Percentiles rank a stretch among this genome's conserved stretches.
Evolutionary conservation across 352 stramenopile genomes (phyloP).

Genomic region (Blastocystis hominis): DNA sequence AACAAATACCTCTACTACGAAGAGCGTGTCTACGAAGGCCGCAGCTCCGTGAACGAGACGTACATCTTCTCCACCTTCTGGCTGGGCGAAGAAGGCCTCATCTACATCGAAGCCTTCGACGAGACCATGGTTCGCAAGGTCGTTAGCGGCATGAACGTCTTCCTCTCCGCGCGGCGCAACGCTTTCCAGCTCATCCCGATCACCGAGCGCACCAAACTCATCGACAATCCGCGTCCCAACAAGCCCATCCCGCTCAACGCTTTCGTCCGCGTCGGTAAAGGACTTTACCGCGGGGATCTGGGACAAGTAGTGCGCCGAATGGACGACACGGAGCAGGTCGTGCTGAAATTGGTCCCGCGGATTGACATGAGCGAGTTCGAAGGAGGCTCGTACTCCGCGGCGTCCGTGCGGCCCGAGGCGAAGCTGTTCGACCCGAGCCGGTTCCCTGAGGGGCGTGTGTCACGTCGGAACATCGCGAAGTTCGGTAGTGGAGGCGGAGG

Average conservation of each 20-base stretch:
- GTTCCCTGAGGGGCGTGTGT: slow-evolving; percentile 24
- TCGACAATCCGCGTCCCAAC: background rate
- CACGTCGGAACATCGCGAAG: slow-evolving; percentile 6
- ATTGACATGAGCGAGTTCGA: slow-evolving; percentile 54
- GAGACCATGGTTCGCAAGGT: slow-evolving; percentile 38
- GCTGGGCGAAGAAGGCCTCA: slow-evolving; percentile 10
- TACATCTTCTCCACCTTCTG: slow-evolving; percentile 39
- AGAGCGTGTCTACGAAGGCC: background rate
- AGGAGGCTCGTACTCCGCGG: slow-evolving; percentile 3
- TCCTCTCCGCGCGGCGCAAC: slow-evolving; percentile 23
- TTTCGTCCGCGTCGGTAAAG: slow-evolving; percentile 56
- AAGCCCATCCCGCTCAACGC: slow-evolving; percentile 12
- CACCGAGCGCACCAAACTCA: background rate
- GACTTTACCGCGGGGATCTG: slow-evolving; percentile 59
- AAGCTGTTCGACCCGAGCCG: slow-evolving; percentile 54
- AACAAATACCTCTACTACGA: slow-evolving; percentile 50
- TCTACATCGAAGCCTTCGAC: slow-evolving; percentile 49
- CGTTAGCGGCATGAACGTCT: slow-evolving; percentile 19
- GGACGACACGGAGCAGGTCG: slow-evolving; percentile 48
- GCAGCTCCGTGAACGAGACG: slow-evolving; percentile 16
- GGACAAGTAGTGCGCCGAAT: slow-evolving; percentile 53
- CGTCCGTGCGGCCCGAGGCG: slow-evolving; percentile 30
- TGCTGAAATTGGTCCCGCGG: slow-evolving; percentile 56
- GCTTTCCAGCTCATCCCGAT: slow-evolving; percentile 48
- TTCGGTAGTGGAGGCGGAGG: background rate